A percentile compares a stretch with the other conserved stretches of the same genome.
Conservation (phyloP, 2,329 filamentous ascomycete genomes). For the Fusarium sp. region DNA sequence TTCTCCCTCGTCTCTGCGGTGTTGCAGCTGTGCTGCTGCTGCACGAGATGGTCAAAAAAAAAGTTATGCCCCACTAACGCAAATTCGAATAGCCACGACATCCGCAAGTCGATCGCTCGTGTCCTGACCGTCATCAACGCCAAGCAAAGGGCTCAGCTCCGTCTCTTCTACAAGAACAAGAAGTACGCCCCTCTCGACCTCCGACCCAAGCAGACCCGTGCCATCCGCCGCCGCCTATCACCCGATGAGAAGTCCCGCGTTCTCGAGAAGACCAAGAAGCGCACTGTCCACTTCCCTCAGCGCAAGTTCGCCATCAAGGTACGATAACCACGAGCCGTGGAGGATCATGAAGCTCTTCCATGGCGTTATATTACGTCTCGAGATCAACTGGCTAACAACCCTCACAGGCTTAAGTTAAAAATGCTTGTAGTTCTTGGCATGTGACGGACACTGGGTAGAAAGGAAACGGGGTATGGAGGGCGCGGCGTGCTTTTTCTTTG, state of each 20-base stretch:
- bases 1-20: background rate
- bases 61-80: slow-evolving; percentile 32
- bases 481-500: slow-evolving; percentile 54
- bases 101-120: slow-evolving; percentile 99
- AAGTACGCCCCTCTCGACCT: slow-evolving; percentile 99
- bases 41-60: slow-evolving; percentile 5
- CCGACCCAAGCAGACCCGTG: slow-evolving; percentile 97
- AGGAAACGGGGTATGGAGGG: slow-evolving; percentile 51
- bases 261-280: slow-evolving; percentile 98
- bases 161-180: slow-evolving; percentile 99
- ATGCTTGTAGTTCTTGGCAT: slow-evolving; percentile 43
- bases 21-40: background rate
- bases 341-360: background rate
- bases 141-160: slow-evolving; percentile 98
- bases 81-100: slow-evolving; percentile 79
- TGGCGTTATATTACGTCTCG: background rate
- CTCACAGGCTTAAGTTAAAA: slow-evolving; percentile 46
- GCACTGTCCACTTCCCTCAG: slow-evolving; percentile 94
- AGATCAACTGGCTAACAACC: slow-evolving; percentile 30
- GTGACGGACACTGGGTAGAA: slow-evolving; percentile 50
- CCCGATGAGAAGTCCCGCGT: slow-evolving; percentile 86
- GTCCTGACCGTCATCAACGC: slow-evolving; percentile 99
- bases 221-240: slow-evolving; percentile 94
- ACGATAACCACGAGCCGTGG: slow-evolving; percentile 43
- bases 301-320: slow-evolving; percentile 99